Evolutionary conservation across 768 basidiomycete genomes (phyloP).

Genomic region (Amanita exitialis): DNA sequence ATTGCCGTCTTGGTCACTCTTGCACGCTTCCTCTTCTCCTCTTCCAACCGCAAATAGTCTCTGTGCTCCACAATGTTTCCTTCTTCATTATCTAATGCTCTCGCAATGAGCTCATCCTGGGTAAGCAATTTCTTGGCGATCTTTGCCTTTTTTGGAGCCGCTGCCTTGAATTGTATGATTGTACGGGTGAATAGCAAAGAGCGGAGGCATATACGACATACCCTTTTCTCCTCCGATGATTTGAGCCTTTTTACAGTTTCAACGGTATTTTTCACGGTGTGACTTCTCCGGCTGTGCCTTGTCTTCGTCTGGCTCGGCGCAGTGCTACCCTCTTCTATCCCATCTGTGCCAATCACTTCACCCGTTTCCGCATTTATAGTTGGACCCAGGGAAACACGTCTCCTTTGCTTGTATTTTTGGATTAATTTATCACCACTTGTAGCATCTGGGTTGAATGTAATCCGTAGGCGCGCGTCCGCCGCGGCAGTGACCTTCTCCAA

Average conservation of each 20-base stretch:
- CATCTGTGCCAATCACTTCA: slow-evolving; percentile 33
- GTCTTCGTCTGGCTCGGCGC: slow-evolving; percentile 16
- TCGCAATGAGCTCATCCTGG: slow-evolving; percentile 77
- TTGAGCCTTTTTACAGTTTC: slow-evolving; percentile 58
- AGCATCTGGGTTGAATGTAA: slow-evolving; percentile 55
- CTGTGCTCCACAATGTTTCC: slow-evolving; percentile 71
- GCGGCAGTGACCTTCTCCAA: slow-evolving; percentile 55
- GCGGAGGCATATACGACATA: slow-evolving; percentile 21
- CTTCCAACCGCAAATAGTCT: slow-evolving; percentile 72
- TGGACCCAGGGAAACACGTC: slow-evolving; percentile 45
- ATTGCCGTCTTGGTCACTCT: slow-evolving; percentile 50
- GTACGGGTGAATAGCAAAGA: neutral
- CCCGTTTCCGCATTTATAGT: slow-evolving; percentile 54
- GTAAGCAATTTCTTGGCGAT: slow-evolving; percentile 43
- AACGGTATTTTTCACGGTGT: slow-evolving; percentile 64
- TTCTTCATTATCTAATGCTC: slow-evolving; percentile 81
- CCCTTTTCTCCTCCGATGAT: slow-evolving; percentile 48
- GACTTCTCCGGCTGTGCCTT: slow-evolving; percentile 54
- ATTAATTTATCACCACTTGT: slow-evolving; percentile 16
- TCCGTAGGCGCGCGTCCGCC: slow-evolving; percentile 56
- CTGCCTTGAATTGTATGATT: slow-evolving; percentile 27
- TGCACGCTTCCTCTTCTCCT: slow-evolving; percentile 69
- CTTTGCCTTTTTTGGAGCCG: slow-evolving; percentile 55
- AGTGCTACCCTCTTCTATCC: neutral
- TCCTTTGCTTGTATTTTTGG: slow-evolving; percentile 22